Evolutionary conservation across 495 filamentous ascomycete genomes (phyloP), one percentile per base, ranked within the genome.

Genomic region (Chlorociboria aeruginascens): DNA sequence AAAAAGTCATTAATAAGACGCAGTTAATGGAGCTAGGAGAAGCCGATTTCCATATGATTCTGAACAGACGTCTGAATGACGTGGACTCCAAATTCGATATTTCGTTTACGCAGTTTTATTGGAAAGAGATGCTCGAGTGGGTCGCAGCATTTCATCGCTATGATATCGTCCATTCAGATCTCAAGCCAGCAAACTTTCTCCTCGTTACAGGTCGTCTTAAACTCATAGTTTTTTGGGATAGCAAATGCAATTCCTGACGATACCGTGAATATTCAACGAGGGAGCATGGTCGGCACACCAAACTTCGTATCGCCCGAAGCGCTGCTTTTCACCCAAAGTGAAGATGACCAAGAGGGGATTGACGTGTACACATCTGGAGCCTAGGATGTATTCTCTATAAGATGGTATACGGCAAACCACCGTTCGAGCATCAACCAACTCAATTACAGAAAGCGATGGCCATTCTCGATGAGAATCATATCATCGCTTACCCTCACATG

Each of bases 231-330:
- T 98, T 98, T 98, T 61, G 92, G 92, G 51, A 98, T 98, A 59
- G 90, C 92, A 45, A 95, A 95, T 59, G 87, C 92, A 20, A 97
- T 98, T 58, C 82, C 72, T 1, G 92, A 97, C 55, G 78, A 95
- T 63, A 98, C 92, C 0, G 85, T 96, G 57, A 98, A 98, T 54
- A 89, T 98, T 20, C 90, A 98, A 62, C 85, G 92, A 47, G 93
- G 97, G 56, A 84, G 83, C 13, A 86, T 95, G 63, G 79, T 96
- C 49, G 92, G 92, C 25, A 98, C 92, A 2, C 88, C 93, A 1
- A 98, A 95, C 61, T 98, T 96, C 71, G 97, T 98, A 90, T 89
- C 86, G 1, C 92, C 92, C 0, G 92, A 98, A 63, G 84, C 84
- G 16, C 70, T 97, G 54, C 77, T 90, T 50, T 92, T 97, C 64